Conservation (phyloP, 768 basidiomycete genomes). For the Mycena amicta region DNA sequence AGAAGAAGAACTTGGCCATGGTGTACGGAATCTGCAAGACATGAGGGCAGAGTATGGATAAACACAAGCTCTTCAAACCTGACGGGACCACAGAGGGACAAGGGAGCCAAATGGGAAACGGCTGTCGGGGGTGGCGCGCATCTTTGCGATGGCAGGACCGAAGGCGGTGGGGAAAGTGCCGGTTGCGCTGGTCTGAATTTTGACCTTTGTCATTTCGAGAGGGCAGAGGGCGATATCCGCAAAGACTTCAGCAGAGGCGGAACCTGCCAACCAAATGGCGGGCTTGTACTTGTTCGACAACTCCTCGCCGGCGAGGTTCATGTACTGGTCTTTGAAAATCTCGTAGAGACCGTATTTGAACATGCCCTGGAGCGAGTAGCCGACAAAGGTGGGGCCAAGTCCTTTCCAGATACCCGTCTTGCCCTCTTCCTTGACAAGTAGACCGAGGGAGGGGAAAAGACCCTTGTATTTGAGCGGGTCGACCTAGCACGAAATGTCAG, state of each 20-base stretch:
- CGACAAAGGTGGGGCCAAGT: slow-evolving; percentile 88
- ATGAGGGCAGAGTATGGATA: not conserved
- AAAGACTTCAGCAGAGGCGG: slow-evolving; percentile 93
- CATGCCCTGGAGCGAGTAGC: slow-evolving; percentile 95
- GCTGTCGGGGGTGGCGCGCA: slow-evolving; percentile 69
- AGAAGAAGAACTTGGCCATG: slow-evolving; percentile 99
- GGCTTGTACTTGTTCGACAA: slow-evolving; percentile 79
- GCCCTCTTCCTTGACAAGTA: slow-evolving; percentile 80
- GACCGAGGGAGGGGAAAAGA: slow-evolving; percentile 59
- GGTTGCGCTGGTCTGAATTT: slow-evolving; percentile 76
- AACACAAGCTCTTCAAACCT: slow-evolving; percentile 48
- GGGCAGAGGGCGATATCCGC: slow-evolving; percentile 97
- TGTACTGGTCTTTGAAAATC: slow-evolving; percentile 91
- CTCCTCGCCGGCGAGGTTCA: slow-evolving; percentile 88
- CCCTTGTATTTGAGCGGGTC: slow-evolving; percentile 76
- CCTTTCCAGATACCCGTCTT: slow-evolving; percentile 91
- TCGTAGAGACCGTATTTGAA: slow-evolving; percentile 99
- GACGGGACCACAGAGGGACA: slow-evolving; percentile 86
- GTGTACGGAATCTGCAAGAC: slow-evolving; percentile 85
- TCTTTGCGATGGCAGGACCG: slow-evolving; percentile 69
- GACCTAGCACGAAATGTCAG: slow-evolving; percentile 49
- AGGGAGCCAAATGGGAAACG: slow-evolving; percentile 86
- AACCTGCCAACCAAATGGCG: slow-evolving; percentile 90
- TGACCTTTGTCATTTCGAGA: slow-evolving; percentile 91
- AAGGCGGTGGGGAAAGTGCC: slow-evolving; percentile 82